These are phyloP conservation scores for Geotrichum histeridarum DNA, from an alignment of 1,139 yeast genomes.

Conservation along the genomic window DNA sequence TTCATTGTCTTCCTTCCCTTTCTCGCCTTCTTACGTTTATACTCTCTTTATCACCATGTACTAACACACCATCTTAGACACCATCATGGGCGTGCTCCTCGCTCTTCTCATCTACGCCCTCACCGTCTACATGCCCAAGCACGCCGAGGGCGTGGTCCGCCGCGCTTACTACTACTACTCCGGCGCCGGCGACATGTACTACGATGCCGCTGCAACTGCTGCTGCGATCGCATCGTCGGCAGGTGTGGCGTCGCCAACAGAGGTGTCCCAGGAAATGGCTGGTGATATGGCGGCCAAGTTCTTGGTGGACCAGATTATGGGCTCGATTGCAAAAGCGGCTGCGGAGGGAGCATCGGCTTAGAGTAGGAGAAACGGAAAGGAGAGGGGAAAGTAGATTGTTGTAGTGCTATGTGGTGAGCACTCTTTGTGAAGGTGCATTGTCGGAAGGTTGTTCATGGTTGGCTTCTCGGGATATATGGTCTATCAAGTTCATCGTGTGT, in stretches of 20 bases:
- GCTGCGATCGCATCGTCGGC: background rate
- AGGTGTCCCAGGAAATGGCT: background rate
- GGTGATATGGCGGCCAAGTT: background rate
- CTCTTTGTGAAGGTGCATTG: no score
- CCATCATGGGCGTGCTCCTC: slow-evolving; percentile 19
- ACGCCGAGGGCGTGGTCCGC: slow-evolving; percentile 23
- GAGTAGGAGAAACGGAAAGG: background rate
- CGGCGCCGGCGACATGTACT: slow-evolving; percentile 22
- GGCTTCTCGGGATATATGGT: no score
- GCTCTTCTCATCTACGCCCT: slow-evolving; percentile 25
- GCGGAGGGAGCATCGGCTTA: background rate
- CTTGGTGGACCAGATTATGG: background rate
- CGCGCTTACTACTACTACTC: slow-evolving; percentile 30
- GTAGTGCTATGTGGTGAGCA: no score
- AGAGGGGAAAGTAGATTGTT: background rate
- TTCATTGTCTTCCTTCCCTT: background rate
- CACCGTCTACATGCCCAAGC: slow-evolving; percentile 29
- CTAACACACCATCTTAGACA: slow-evolving; percentile 16
- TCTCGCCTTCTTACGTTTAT: background rate
- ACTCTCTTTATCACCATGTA: no score
- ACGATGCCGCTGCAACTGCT: background rate
- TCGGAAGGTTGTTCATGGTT: no score
- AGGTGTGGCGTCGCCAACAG: background rate
- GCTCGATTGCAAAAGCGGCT: background rate
- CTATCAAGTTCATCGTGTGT: no score